These are phyloP conservation scores for Haplosporangium sp. DNA, from an alignment of 371 early-diverging fungal species.

Conservation along the genomic window DNA sequence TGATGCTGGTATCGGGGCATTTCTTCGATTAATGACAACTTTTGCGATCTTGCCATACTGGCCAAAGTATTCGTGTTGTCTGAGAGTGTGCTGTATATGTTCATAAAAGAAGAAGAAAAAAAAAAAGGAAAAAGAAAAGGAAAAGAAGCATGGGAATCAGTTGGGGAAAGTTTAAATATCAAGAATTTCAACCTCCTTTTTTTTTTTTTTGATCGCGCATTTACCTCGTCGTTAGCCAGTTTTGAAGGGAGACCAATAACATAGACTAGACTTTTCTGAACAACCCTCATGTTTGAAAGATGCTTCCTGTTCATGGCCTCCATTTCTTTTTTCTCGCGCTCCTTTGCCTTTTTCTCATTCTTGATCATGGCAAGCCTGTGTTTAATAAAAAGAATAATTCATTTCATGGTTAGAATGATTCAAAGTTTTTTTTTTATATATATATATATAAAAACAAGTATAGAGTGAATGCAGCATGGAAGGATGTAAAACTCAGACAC, in stretches of 20 bases:
- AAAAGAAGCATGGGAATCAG: background rate
- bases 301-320: constrained; percentile 89
- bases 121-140: background rate
- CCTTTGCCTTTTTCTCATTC: constrained; percentile 88
- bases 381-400: background rate
- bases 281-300: constrained; percentile 91
- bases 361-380: constrained; percentile 72
- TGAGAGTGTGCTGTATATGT: constrained; percentile 59
- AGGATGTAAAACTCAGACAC: constrained; percentile 23
- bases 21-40: constrained; percentile 72
- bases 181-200: no score
- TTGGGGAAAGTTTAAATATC: background rate
- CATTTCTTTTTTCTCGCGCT: constrained; percentile 88
- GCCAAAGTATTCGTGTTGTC: constrained; percentile 93
- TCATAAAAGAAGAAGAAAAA: background rate
- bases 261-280: constrained; percentile 96
- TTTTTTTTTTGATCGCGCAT: no score
- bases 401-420: background rate
- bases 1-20: constrained; percentile 64
- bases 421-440: background rate
- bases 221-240: constrained; percentile 89
- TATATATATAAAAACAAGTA: no score
- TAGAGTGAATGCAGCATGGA: no score
- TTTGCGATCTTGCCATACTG: constrained; percentile 95
- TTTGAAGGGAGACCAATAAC: constrained; percentile 92